Evolutionary conservation across 2,329 filamentous ascomycete species (phyloP), one percentile per base, ranked within the genome.

Genomic region (Cercospora sp.): DNA sequence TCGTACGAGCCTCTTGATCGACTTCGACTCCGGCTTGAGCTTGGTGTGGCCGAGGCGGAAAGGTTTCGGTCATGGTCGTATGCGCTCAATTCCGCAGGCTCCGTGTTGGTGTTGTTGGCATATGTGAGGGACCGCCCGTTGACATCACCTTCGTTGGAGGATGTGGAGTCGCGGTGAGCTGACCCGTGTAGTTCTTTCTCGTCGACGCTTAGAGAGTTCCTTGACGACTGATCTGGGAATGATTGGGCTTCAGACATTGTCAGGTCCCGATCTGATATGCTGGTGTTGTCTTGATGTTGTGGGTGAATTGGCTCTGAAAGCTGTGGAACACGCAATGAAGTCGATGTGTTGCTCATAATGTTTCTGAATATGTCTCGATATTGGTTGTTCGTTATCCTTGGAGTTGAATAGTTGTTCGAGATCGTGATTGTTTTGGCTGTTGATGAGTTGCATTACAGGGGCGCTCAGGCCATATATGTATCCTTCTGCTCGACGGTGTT

Each of bases 1-100:
- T 65, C 64, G 10, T 65, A 65, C 13, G 57, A 42, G n/a, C 57
- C 58, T 23, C 28, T 57, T 2, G 64, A 60, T 55, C 42, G 59
- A 45, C 64, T 61, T 53, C 39, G 39, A 30, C 42, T 60, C 20
- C 39, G 36, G 64, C 64, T 65, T 10, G 57, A 55, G 18, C n/a
- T 53, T 28, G 51, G 31, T 45, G 62, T 45, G 10, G 31, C 20
- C 12, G 51, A 42, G 6, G 57, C 23, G 42, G 57, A 60, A 23
- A 36, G n/a, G 5, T n/a, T 18, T 10, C 28, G 59, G 58, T 36
- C 45, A 18, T 51, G 55, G 33, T 53, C 39, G 18, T 65, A 65
- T n/a, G 63, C 57, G 30, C 39, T 65, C 8, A 60, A 10, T n/a
- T 31, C 61, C 31, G 48, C 42, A 23, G 42, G 45, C 33, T 64